Conservation (phyloP, 768 basidiomycete genomes). For the Termitomyces sp. region DNA sequence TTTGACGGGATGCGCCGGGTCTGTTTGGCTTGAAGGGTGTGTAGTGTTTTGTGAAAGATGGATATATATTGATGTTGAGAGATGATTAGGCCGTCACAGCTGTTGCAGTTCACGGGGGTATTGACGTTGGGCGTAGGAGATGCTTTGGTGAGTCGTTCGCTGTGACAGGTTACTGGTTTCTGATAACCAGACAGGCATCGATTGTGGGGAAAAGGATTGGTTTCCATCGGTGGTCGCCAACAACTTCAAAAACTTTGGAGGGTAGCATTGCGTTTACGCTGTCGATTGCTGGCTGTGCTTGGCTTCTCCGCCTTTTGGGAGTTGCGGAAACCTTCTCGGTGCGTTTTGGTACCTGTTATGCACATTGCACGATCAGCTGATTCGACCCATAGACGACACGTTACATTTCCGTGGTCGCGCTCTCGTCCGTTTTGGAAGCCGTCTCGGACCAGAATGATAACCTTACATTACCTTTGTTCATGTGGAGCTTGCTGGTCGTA, state of each 20-base stretch:
- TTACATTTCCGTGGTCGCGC: slow-evolving; percentile 60
- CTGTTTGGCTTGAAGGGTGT: slow-evolving; percentile 93
- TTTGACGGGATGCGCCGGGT: slow-evolving; percentile 90
- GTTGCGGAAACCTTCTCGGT: slow-evolving; percentile 77
- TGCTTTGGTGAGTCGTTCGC: slow-evolving; percentile 62
- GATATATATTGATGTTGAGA: not conserved
- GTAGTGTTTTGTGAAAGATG: slow-evolving; percentile 23
- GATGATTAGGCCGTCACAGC: slow-evolving; percentile 32
- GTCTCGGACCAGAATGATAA: slow-evolving; percentile 97
- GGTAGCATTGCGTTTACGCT: slow-evolving; percentile 80
- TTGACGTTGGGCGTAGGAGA: slow-evolving; percentile 91
- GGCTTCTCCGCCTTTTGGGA: slow-evolving; percentile 68
- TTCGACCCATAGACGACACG: slow-evolving; percentile 49
- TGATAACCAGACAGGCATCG: slow-evolving; percentile 59
- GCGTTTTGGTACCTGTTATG: slow-evolving; percentile 20
- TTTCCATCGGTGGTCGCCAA: slow-evolving; percentile 77
- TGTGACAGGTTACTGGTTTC: not conserved
- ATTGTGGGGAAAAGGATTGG: slow-evolving; percentile 88
- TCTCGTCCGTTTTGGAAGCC: slow-evolving; percentile 81
- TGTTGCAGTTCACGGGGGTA: slow-evolving; percentile 77
- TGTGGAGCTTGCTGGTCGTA: slow-evolving; percentile 86
- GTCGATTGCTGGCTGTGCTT: slow-evolving; percentile 68
- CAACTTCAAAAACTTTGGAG: slow-evolving; percentile 85
- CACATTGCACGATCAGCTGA: not conserved
- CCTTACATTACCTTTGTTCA: slow-evolving; percentile 90